Evolutionary conservation across 192 early-diverging fungal species (phyloP).

Genomic region (Rhizophagus clarus): DNA sequence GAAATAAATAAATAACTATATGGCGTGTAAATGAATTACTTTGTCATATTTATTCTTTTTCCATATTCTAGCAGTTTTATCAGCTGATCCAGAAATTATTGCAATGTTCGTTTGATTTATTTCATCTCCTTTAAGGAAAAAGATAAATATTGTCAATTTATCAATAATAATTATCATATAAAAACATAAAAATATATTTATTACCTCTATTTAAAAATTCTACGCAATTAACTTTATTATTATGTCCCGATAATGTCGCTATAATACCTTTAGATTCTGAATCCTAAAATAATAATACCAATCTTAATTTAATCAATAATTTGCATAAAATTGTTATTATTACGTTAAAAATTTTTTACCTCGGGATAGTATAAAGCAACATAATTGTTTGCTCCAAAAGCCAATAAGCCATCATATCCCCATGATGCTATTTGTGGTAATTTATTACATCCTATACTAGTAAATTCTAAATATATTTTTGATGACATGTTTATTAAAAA

Average conservation of each 20-base stretch:
- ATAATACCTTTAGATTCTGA: constrained; percentile 48
- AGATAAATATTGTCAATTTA: not conserved
- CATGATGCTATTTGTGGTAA: constrained; percentile 66
- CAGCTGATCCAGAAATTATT: constrained; percentile 79
- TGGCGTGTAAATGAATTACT: constrained; percentile 1
- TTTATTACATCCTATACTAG: constrained; percentile 67
- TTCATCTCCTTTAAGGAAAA: constrained; percentile 35
- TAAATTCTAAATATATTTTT: constrained; percentile 54
- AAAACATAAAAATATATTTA: not conserved
- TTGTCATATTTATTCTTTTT: constrained; percentile 35
- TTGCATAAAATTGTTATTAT: too few species aligned
- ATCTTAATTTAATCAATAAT: too few species aligned
- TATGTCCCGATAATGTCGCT: constrained; percentile 75
- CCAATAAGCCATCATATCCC: constrained; percentile 59
- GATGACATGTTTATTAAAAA: too few species aligned
- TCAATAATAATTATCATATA: not conserved
- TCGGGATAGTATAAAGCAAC: constrained; percentile 75
- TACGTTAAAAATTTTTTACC: constrained; percentile 27
- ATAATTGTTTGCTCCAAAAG: constrained; percentile 68
- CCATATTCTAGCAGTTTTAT: constrained; percentile 81
- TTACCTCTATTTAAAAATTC: constrained; percentile 65
- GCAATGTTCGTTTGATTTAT: constrained; percentile 54
- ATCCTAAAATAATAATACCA: constrained; percentile 49
- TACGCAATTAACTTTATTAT: constrained; percentile 74
- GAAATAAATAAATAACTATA: not conserved